A percentile compares a stretch with the other conserved stretches of the same genome.
Conservation (phyloP, 2,329 filamentous ascomycete genomes). For the Tolypocladium amazonense region DNA sequence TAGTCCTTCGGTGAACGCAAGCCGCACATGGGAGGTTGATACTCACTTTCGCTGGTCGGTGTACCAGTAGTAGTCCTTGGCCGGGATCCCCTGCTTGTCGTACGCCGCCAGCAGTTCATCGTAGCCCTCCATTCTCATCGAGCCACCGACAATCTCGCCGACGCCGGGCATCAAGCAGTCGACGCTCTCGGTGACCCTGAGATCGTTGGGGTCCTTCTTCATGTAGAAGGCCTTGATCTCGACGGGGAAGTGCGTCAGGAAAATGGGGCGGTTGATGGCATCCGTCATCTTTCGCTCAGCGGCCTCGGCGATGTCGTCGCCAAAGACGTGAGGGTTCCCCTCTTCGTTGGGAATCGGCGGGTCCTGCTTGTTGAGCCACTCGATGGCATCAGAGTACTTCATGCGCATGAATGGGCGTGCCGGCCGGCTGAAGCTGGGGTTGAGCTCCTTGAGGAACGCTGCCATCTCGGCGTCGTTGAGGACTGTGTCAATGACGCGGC, state of each 20-base stretch:
- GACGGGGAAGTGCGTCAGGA: constrained; percentile 92
- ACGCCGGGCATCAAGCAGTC: constrained; percentile 84
- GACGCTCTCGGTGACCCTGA: constrained; percentile 82
- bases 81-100: constrained; percentile 74
- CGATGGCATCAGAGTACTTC: constrained; percentile 87
- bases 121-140: constrained; percentile 90
- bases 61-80: constrained; percentile 94
- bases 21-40: not conserved
- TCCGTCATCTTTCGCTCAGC: constrained; percentile 97
- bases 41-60: constrained; percentile 78
- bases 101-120: constrained; percentile 86
- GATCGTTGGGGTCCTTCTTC: constrained; percentile 73
- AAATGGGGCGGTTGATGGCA: constrained; percentile 87
- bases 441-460: constrained; percentile 69
- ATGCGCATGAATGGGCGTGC: constrained; percentile 85
- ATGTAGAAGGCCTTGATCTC: constrained; percentile 99
- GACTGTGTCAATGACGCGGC: constrained; percentile 69
- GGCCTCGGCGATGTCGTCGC: constrained; percentile 96
- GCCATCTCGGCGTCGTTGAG: constrained; percentile 64
- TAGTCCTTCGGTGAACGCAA: not conserved
- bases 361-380: constrained; percentile 83
- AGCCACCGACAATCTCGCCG: constrained; percentile 92
- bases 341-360: constrained; percentile 75
- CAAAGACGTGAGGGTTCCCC: constrained; percentile 78
- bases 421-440: constrained; percentile 80